These are phyloP conservation scores for Syzygium jambos DNA, from an alignment of 345 rosid genomes.

Conservation along the genomic window DNA sequence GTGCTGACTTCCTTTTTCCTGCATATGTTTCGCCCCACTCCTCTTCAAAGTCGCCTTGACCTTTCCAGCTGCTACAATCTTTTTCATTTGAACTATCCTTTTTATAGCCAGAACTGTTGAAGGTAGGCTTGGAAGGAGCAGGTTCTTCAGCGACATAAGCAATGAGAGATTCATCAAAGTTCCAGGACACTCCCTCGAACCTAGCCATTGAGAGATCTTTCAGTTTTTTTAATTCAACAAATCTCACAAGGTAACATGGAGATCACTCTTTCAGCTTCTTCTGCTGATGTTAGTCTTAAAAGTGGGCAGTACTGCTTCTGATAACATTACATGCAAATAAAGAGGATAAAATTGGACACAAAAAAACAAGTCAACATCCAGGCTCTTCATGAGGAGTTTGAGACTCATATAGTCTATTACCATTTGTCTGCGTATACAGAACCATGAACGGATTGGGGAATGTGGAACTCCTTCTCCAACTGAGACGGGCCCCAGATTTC, in stretches of 20 bases:
- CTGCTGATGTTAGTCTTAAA: neutral
- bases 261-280: neutral
- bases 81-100: conserved; percentile 42
- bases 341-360: neutral
- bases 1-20: conserved; percentile 70
- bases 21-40: conserved; percentile 97
- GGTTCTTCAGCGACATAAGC: conserved; percentile 92
- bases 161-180: conserved; percentile 57
- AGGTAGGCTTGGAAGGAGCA: conserved; percentile 53
- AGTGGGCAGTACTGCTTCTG: neutral
- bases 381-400: neutral
- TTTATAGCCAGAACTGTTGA: conserved; percentile 47
- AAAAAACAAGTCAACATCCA: neutral
- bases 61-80: conserved; percentile 75
- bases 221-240: neutral
- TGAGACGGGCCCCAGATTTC: conserved; percentile 78
- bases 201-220: conserved; percentile 19
- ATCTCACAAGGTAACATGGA: neutral
- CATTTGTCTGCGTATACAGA: conserved; percentile 81
- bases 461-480: conserved; percentile 71
- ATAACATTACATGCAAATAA: neutral
- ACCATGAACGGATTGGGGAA: conserved; percentile 81
- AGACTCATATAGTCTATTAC: conserved; percentile 18
- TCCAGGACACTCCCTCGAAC: conserved; percentile 97
- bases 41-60: conserved; percentile 96